phyloP scores from a whole-genome alignment of 176 grass and related monocot species.

The Triticum timopheevii region DNA sequence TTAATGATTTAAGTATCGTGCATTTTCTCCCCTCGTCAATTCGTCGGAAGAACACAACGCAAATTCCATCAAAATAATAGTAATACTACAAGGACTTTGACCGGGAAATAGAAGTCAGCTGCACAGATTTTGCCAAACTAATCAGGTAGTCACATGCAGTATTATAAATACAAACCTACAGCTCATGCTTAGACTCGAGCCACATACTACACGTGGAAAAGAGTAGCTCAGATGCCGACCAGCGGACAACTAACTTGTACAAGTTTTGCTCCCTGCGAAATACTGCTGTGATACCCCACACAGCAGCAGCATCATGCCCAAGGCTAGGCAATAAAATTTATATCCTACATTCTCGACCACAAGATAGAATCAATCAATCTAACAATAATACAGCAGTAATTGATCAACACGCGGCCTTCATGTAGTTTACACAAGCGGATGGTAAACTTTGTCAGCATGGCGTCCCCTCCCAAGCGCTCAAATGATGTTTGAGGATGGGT shows the following conservation, averaged over 20 bases:
- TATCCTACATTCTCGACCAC: conserved; percentile 50
- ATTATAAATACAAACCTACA: conserved; percentile 43
- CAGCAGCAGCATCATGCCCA: conserved; percentile 40
- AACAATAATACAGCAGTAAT: conserved; percentile 34
- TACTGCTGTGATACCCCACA: conserved; percentile 5
- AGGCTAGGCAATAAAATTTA: conserved; percentile 49
- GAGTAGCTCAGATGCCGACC: background rate
- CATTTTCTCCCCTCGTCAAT: background rate
- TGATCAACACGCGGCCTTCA: conserved; percentile 8
- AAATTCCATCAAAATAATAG: background rate
- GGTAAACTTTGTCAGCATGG: conserved; percentile 48
- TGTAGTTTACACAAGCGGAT: conserved; percentile 55
- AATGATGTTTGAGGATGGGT: conserved; percentile 41
- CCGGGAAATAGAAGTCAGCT: background rate
- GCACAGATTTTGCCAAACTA: conserved; percentile 15
- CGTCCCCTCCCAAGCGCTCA: conserved; percentile 30
- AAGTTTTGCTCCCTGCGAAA: conserved; percentile 6
- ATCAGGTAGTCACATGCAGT: conserved; percentile 20
- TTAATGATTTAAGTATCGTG: background rate
- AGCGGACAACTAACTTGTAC: conserved; percentile 21
- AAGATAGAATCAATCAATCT: conserved; percentile 40
- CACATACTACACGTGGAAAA: conserved; percentile 47
- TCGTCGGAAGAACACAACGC: background rate
- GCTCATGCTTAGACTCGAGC: conserved; percentile 28
- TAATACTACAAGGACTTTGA: background rate